Evolutionary conservation across 768 basidiomycete genomes (phyloP).

Genomic region (Phanerodontia chrysosporium): DNA sequence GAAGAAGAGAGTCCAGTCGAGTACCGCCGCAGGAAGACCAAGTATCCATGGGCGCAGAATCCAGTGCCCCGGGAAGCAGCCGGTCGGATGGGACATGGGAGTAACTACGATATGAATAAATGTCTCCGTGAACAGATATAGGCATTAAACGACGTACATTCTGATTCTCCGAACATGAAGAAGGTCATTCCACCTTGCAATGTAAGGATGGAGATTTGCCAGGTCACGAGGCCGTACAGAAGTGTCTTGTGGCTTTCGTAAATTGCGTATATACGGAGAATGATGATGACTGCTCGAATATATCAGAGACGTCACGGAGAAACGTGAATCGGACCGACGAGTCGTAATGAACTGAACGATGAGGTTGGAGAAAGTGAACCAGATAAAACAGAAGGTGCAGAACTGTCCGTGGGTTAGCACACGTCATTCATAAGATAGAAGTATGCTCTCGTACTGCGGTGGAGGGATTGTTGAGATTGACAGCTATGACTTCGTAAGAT

Average conservation of each 20-base stretch:
- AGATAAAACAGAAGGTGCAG: constrained; percentile 4
- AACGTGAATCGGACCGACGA: not conserved
- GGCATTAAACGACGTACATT: not conserved
- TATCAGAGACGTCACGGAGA: not conserved
- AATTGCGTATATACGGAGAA: constrained; percentile 8
- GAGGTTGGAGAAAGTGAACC: constrained; percentile 6
- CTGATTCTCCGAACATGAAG: not conserved
- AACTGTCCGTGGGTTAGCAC: not conserved
- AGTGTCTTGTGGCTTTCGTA: not conserved
- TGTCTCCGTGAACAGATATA: not conserved
- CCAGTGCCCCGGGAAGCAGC: constrained; percentile 9
- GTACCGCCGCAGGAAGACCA: constrained; percentile 1
- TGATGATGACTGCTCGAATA: constrained; percentile 1
- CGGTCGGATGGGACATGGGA: not conserved
- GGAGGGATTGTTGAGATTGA: not conserved
- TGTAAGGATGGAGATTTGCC: not conserved
- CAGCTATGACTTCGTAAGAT: not conserved
- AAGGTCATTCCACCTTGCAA: not conserved
- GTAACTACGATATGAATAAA: not conserved
- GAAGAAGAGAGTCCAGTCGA: constrained; percentile 3
- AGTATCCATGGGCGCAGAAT: constrained; percentile 2
- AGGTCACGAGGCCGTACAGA: not conserved
- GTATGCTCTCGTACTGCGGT: not conserved
- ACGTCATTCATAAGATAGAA: too few species aligned
- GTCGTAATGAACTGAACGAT: not conserved